A percentile compares a stretch with the other conserved stretches of the same genome.
Conservation (phyloP, 495 filamentous ascomycete genomes). For the Talaromyces proteolyticus region DNA sequence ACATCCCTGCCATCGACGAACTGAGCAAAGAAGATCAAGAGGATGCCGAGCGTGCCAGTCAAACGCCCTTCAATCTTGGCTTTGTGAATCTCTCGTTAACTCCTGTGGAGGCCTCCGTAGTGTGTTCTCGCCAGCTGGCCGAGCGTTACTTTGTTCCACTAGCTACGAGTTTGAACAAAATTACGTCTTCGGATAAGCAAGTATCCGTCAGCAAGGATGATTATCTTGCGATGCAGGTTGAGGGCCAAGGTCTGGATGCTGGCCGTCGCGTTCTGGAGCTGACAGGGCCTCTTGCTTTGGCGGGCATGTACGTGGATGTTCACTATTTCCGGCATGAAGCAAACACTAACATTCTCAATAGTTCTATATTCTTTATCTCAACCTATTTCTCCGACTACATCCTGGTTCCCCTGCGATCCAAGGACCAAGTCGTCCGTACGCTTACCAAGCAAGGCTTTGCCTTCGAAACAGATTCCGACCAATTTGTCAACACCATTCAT, state of each 20-base stretch:
- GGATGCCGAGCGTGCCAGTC: slow-evolving; percentile 23
- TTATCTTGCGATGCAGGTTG: slow-evolving; percentile 83
- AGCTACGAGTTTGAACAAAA: slow-evolving; percentile 39
- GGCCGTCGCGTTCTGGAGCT: slow-evolving; percentile 91
- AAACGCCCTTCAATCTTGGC: slow-evolving; percentile 39
- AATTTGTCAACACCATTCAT: slow-evolving; percentile 52
- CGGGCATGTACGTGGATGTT: slow-evolving; percentile 63
- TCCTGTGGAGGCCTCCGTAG: slow-evolving; percentile 86
- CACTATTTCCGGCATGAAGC: background rate
- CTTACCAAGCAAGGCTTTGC: slow-evolving; percentile 78
- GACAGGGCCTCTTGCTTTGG: slow-evolving; percentile 84
- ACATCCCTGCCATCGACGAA: slow-evolving; percentile 32
- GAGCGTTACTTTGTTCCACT: slow-evolving; percentile 68
- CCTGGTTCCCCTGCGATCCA: slow-evolving; percentile 72
- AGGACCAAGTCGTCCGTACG: slow-evolving; percentile 64
- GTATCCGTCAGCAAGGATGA: slow-evolving; percentile 75
- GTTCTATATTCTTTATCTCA: slow-evolving; percentile 95
- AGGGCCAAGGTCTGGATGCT: slow-evolving; percentile 82
- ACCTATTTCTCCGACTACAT: slow-evolving; percentile 99
- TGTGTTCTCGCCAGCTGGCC: slow-evolving; percentile 71
- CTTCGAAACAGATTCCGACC: slow-evolving; percentile 67
- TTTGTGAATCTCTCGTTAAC: slow-evolving; percentile 95
- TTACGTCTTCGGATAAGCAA: slow-evolving; percentile 30
- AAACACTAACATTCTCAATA: slow-evolving; percentile 13
- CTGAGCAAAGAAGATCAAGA: slow-evolving; percentile 14